These are phyloP conservation scores for Hypocrella siamensis DNA, from an alignment of 2,329 filamentous ascomycete genomes.

Conservation along the genomic window DNA sequence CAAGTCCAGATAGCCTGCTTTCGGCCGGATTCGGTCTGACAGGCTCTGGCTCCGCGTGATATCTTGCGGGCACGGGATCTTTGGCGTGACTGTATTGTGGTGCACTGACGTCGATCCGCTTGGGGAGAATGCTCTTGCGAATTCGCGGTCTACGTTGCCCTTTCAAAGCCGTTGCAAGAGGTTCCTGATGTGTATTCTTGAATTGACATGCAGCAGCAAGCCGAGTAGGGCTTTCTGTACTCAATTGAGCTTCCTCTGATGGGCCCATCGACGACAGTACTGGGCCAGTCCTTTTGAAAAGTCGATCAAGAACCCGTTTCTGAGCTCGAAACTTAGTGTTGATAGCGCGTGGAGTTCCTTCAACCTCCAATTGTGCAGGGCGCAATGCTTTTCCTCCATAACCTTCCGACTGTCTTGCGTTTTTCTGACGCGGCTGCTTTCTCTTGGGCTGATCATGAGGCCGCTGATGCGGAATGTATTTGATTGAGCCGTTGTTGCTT, in stretches of 20 bases:
- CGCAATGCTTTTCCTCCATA: conserved; percentile 9
- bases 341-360: conserved; percentile 17
- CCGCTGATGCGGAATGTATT: conserved; percentile 7
- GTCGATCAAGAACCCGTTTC: conserved; percentile 38
- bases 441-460: background rate
- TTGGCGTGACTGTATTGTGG: conserved; percentile 37
- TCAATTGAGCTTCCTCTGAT: background rate
- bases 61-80: conserved; percentile 26
- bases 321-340: conserved; percentile 28
- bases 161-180: background rate
- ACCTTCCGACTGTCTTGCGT: background rate
- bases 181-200: background rate
- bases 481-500: conserved; percentile 11
- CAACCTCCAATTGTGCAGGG: conserved; percentile 41
- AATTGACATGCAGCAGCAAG: background rate
- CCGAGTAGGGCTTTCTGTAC: background rate
- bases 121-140: conserved; percentile 28
- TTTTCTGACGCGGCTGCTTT: background rate
- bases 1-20: conserved; percentile 32
- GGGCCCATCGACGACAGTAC: background rate
- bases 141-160: conserved; percentile 12
- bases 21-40: conserved; percentile 7
- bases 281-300: conserved; percentile 25
- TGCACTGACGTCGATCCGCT: conserved; percentile 29
- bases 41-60: conserved; percentile 3